These are phyloP conservation scores for Acaromyces ingoldii DNA, from an alignment of 1,284 basidiomycete genomes.

Conservation along the genomic window DNA sequence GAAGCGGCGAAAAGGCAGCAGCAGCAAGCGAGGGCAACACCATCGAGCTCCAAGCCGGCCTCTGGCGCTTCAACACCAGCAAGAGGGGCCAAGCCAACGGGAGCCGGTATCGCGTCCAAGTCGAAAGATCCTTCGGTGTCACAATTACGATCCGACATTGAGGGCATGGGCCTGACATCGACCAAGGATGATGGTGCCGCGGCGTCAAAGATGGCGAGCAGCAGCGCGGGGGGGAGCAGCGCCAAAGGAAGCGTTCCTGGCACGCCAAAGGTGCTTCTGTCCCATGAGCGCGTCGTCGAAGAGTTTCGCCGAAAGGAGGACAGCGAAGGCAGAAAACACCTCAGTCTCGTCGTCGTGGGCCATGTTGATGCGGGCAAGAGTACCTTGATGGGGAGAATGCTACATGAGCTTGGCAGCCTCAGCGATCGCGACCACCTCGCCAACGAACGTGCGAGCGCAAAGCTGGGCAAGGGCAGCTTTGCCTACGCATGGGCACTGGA, in stretches of 20 bases:
- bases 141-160: conserved; percentile 37
- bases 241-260: conserved; percentile 53
- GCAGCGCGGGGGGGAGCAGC: conserved; percentile 35
- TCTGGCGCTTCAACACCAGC: conserved; percentile 34
- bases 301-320: conserved; percentile 64
- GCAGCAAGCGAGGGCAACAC: conserved; percentile 18
- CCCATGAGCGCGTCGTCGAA: conserved; percentile 76
- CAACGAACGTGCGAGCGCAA: conserved; percentile 86
- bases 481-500: conserved; percentile 98
- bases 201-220: too few relatives aligned
- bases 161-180: conserved; percentile 25
- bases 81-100: conserved; percentile 51
- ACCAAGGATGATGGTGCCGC: too few relatives aligned
- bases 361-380: conserved; percentile 99
- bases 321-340: conserved; percentile 62
- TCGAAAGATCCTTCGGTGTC: conserved; percentile 13
- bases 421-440: conserved; percentile 76
- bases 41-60: conserved; percentile 19
- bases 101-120: conserved; percentile 5
- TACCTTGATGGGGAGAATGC: conserved; percentile 86
- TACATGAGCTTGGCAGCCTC: conserved; percentile 84
- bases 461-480: conserved; percentile 88
- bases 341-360: conserved; percentile 89
- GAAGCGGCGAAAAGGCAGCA: conserved; percentile 12
- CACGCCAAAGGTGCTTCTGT: conserved; percentile 64